Evolutionary conservation across 2,329 filamentous ascomycete genomes (phyloP).

Genomic region (Colletotrichum echinochloae): DNA sequence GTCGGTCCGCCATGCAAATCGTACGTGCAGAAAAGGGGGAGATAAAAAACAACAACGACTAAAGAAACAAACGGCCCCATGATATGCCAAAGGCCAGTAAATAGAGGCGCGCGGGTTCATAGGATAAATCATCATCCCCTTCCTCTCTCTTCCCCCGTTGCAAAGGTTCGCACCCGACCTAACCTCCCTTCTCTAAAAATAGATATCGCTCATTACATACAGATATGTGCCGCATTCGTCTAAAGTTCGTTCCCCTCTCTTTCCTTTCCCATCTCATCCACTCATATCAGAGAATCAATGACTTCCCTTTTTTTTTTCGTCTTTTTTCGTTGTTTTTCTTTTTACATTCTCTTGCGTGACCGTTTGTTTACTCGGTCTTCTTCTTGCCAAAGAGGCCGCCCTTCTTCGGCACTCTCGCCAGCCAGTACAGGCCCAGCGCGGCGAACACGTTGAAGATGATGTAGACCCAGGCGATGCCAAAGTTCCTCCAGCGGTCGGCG

Average conservation of each 20-base stretch:
- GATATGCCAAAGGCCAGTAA: neutral
- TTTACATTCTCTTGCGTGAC: neutral
- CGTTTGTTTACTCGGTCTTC: constrained; percentile 46
- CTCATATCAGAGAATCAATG: neutral
- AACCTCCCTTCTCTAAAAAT: constrained; percentile 23
- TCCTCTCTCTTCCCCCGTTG: too few species aligned
- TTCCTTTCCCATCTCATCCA: constrained; percentile 2
- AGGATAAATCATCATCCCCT: neutral
- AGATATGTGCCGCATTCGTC: neutral
- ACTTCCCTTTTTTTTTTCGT: neutral
- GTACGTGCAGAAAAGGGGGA: neutral
- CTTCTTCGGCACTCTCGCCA: constrained; percentile 61
- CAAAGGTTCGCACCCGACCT: constrained; percentile 24
- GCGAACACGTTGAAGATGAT: constrained; percentile 69
- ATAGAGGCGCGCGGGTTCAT: neutral
- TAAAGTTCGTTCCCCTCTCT: neutral
- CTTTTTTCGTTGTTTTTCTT: neutral
- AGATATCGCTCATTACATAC: constrained; percentile 12
- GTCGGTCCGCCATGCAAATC: neutral
- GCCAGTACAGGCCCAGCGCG: constrained; percentile 68
- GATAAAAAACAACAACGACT: too few species aligned
- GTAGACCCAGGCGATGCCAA: constrained; percentile 72
- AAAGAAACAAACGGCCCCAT: neutral
- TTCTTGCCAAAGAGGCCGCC: constrained; percentile 47
- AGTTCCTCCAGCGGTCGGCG: constrained; percentile 74